Conservation (phyloP, 768 basidiomycete genomes). For the Termitomyces sp. region DNA sequence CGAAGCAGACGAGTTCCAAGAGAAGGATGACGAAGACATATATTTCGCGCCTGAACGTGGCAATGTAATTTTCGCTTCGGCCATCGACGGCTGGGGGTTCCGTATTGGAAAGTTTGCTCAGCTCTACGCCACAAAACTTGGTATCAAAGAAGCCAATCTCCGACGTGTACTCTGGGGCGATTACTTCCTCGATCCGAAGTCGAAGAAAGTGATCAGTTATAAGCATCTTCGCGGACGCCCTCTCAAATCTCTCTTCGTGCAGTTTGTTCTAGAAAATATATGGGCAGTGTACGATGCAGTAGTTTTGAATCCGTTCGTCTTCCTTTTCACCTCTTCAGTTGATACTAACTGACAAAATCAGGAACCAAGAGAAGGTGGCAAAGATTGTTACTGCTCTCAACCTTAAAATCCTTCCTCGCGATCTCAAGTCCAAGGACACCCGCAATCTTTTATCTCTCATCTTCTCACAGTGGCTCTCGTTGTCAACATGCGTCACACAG, state of each 20-base stretch:
- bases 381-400: constrained; percentile 86
- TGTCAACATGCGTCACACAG: constrained; percentile 92
- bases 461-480: constrained; percentile 93
- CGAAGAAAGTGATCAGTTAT: constrained; percentile 87
- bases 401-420: constrained; percentile 83
- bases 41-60: constrained; percentile 96
- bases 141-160: constrained; percentile 85
- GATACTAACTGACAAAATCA: constrained; percentile 28
- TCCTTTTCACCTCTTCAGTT: constrained; percentile 12
- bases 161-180: constrained; percentile 94
- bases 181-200: constrained; percentile 95
- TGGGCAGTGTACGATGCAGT: constrained; percentile 97
- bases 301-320: constrained; percentile 80
- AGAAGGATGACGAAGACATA: constrained; percentile 96
- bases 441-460: constrained; percentile 81
- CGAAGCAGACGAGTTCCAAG: constrained; percentile 73
- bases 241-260: constrained; percentile 94
- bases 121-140: constrained; percentile 86
- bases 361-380: constrained; percentile 83
- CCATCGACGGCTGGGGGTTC: constrained; percentile 98
- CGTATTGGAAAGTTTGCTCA: constrained; percentile 91
- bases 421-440: constrained; percentile 89
- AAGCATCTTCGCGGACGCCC: constrained; percentile 86
- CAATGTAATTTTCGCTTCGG: constrained; percentile 95
- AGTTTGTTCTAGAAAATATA: constrained; percentile 95